These are phyloP conservation scores for Neurospora sp. DNA, from an alignment of 495 filamentous ascomycete genomes.

Conservation along the genomic window DNA sequence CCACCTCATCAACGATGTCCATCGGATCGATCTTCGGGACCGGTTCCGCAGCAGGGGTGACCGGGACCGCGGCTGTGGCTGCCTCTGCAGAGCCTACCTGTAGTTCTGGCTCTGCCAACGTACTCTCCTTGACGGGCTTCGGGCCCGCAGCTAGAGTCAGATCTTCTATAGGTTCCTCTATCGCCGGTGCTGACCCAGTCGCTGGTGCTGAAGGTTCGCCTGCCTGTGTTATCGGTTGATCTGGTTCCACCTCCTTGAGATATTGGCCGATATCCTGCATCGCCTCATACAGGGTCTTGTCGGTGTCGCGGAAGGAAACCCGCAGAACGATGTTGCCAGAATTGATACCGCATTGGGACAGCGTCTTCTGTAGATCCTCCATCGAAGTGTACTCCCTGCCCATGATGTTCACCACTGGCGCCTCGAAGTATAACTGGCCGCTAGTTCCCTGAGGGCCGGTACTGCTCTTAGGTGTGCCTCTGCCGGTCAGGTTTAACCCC, in stretches of 20 bases:
- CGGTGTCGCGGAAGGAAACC: conserved; percentile 62
- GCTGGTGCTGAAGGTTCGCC: background rate
- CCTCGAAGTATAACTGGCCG: conserved; percentile 78
- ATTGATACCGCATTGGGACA: conserved; percentile 80
- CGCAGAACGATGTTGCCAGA: conserved; percentile 69
- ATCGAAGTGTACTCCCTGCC: conserved; percentile 66
- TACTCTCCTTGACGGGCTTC: background rate
- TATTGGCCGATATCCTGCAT: conserved; percentile 68
- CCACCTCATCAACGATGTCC: background rate
- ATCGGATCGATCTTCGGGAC: background rate
- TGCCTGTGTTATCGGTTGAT: conserved; percentile 3
- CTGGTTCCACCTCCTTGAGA: conserved; percentile 42
- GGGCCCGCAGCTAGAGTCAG: background rate
- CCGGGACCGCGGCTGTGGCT: background rate
- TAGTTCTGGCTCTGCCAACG: conserved; percentile 2
- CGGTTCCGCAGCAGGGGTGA: background rate
- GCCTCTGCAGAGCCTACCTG: conserved; percentile 1
- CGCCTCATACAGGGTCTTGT: conserved; percentile 73
- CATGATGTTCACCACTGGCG: conserved; percentile 72
- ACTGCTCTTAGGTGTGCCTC: conserved; percentile 52
- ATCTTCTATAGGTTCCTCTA: conserved; percentile 13
- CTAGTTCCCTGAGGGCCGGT: conserved; percentile 42
- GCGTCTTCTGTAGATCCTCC: conserved; percentile 72
- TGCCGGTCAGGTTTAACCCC: conserved; percentile 67
- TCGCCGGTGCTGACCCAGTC: conserved; percentile 6